Base-by-base conservation (phyloP, 2,329 filamentous ascomycete genomes). In the Calonectria honghensis region DNA sequence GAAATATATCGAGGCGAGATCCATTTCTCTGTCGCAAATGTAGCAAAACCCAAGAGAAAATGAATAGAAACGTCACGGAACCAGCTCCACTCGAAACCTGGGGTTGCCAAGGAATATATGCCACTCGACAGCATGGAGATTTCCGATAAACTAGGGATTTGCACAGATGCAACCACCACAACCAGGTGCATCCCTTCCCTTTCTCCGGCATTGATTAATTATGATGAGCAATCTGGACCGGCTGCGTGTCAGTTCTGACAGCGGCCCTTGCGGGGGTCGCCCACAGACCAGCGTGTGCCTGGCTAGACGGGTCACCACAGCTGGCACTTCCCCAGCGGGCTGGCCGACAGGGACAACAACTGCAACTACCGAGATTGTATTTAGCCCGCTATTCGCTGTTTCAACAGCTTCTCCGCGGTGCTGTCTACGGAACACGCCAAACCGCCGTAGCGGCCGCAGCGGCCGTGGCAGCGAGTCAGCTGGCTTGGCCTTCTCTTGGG, bases 1-100 rank as follows among this genome's bases (percentile, higher is more conserved):
- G 41, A 80, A 80, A 70, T 78, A 81, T 18, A 81, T 66, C 1
- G 77, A 77, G 13, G 78, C 73, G 3, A 81, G 51, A 54, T 82
- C 78, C 35, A 78, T 61, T 11, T 16, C 18, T n/a, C 14, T 35
- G 5, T 14, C 13, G 35, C 16, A 54, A 32, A 4, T 27, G 57
- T 6, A 18, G 24, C 2, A 61, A 35, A 39, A 24, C 35, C n/a
- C 2, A 18, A 18, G 13, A 13, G 14, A 39, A 16, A 14, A 27
- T 39, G n/a, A 39, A 61, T n/a, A 61, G 16, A 24, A 61, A 24
- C 32, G 6, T 3, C 32, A 24, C 13, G 9, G 57, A 18, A 18
- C n/a, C 32, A 59, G 32, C 24, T 39, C 57, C n/a, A 39, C 57
- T 27, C 57, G 57, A 37, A 4, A 45, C 18, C 18, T 18, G 54